Evolutionary conservation across 345 rosid species (phyloP), one percentile per base, ranked within the genome.

Genomic region (Carallia pectinifolia): DNA sequence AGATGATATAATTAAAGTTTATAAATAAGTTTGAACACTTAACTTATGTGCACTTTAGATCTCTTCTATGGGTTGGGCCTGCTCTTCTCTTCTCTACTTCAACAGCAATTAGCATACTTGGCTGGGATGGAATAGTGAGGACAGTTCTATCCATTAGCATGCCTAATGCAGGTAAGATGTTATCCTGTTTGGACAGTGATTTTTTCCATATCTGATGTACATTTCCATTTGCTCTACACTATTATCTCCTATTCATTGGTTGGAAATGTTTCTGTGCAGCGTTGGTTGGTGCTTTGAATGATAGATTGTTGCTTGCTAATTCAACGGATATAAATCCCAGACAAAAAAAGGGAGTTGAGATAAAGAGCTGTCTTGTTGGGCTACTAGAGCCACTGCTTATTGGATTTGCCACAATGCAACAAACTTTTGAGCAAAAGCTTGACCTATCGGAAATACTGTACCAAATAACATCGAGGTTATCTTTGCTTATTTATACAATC

Each of bases 401-500:
- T n/a, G 99, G 99, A 61, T 95, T 95, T 83, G 87, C 96, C 71
- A 92, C 99, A 38, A 95, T 92, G 99, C 99, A 92, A 76, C 97
- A 86, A 77, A 79, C 79, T 71, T 95, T 92, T 84, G 92, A 89
- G 81, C 98, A 92, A 88, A 90, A 90, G 82, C 87, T 92, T 66
- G 97, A 92, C 65, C 89, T 95, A 70, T 82, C 97, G 30, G 99
- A 95, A 80, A 83, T 86, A 74, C 79, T 95, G 15, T 95, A 92
- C 81, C 99, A 95, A 81, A 95, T 95, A 75, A 90, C 99, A 33
- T 90, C 96, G 77, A 90, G 97, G 99, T 90, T 65, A 58, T 54
- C 74, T 56, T 58, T 71, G 54, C 68, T 71, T 34, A 64, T 58
- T 30, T 50, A 38, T 59, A 16, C 53, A 66, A 31, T 54, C 47